Evolutionary conservation across 2,329 filamentous ascomycete genomes (phyloP).

Genomic region (Ophiocordyceps australis): DNA sequence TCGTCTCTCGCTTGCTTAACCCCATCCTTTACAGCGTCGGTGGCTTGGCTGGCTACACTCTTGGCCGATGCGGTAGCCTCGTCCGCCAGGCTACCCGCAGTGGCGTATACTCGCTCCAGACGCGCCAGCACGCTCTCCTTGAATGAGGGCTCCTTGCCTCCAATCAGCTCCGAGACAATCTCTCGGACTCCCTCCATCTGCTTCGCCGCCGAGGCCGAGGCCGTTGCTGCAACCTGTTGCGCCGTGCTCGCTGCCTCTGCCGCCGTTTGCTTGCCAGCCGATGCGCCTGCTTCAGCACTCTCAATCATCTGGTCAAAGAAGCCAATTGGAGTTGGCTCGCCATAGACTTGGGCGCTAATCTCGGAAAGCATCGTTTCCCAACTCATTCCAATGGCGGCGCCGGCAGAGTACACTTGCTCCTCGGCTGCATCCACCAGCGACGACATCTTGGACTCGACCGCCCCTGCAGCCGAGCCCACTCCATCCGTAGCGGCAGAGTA

Average conservation of each 20-base stretch:
- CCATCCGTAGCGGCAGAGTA: slow-evolving; percentile 25
- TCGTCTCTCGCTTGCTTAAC: slow-evolving; percentile 27
- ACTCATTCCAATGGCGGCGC: slow-evolving; percentile 17
- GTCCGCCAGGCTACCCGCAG: slow-evolving; percentile 28
- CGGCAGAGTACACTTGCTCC: slow-evolving; percentile 16
- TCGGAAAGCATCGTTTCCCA: slow-evolving; percentile 32
- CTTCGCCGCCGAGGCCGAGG: slow-evolving; percentile 37
- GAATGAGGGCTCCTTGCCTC: slow-evolving; percentile 63
- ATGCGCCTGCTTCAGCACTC: slow-evolving; percentile 36
- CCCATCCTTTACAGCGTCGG: slow-evolving; percentile 19
- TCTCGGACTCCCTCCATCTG: slow-evolving; percentile 55
- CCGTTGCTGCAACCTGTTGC: slow-evolving; percentile 24
- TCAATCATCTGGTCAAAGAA: slow-evolving; percentile 30
- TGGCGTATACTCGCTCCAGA: slow-evolving; percentile 54
- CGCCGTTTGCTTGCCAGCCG: slow-evolving; percentile 34
- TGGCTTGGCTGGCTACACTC: slow-evolving; percentile 15
- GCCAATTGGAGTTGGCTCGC: slow-evolving; percentile 38
- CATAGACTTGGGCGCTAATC: slow-evolving; percentile 53
- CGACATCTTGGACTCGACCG: slow-evolving; percentile 17
- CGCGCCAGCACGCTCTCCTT: slow-evolving; percentile 63
- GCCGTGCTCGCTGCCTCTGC: slow-evolving; percentile 16
- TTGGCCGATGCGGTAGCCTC: slow-evolving; percentile 14
- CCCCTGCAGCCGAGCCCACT: slow-evolving; percentile 18
- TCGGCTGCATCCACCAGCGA: slow-evolving; percentile 26
- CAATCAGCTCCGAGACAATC: slow-evolving; percentile 58